Evolutionary conservation across 148 eudicot species (phyloP), one percentile per base, ranked within the genome.

Genomic region (Camellia granthamiana): DNA sequence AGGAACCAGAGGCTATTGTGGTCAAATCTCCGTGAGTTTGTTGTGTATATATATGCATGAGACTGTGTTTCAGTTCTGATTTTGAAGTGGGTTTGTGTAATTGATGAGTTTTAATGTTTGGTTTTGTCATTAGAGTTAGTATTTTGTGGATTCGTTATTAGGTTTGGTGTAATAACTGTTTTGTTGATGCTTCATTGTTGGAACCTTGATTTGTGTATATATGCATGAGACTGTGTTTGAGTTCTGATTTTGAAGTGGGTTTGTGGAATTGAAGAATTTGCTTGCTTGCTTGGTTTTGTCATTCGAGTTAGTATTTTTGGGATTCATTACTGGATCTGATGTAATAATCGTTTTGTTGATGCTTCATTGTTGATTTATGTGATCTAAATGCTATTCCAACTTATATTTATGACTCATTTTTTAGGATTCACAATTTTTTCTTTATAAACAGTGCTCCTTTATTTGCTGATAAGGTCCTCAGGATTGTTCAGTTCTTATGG

Each of bases 11-110:
- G 74, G 87, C 86, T 38, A 78, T 95, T 41, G 77, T 95, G 7
- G 93, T 90, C 19, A 90, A 90, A 78, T 74, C 96, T 72, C 93
- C 93, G 95, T 94, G 68, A 86, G 90, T 47, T 47, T 23, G 30
- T 23, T 23, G 30, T 81, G 3, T 42, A 12, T 19, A 0, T n/a
- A 18, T 52, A 44, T 69, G 14, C 59, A 14, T 14, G 15, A 64
- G 52, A 75, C 55, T 44, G 78, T 42, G 68, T 19, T 44, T 41
- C n/a, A 16, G 13, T 19, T 71, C 15, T 77, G 41, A 10, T 3
- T 13, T 49, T 51, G 51, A 9, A 62, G 68, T 73, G 3, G 66
- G 47, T 23, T 71, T 61, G 42, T 63, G 21, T 19, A 38, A 56
- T 21, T 42, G 78, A 54, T 2, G 15, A 61, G 46, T 18, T 73